Percentiles rank a stretch among this genome's conserved stretches.
Evolutionary conservation across 202 grass and related monocot genomes (phyloP).

Genomic region (Carex arenaria): DNA sequence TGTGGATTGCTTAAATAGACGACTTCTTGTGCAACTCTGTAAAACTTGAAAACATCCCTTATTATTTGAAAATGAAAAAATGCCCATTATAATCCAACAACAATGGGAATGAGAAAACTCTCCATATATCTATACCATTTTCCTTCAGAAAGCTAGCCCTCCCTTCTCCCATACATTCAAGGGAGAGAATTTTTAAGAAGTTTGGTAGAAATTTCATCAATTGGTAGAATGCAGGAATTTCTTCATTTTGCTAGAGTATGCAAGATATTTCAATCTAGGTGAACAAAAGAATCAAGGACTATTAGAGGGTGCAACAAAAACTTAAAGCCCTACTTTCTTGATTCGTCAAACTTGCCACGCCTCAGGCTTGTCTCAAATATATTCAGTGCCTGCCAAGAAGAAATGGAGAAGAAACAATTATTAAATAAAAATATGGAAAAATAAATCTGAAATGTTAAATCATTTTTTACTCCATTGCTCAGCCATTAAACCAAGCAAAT

Average conservation of each 20-base stretch:
- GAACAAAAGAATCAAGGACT: neutral
- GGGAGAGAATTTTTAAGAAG: neutral
- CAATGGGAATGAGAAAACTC: neutral
- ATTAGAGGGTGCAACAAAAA: neutral
- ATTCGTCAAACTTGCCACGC: constrained; percentile 95
- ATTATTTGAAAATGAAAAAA: neutral
- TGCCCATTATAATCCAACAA: neutral
- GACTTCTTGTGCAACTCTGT: neutral
- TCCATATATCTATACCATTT: neutral
- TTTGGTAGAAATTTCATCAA: neutral
- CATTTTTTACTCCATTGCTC: neutral
- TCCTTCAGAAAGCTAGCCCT: neutral
- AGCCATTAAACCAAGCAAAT: neutral
- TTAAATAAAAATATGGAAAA: neutral
- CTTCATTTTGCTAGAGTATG: neutral
- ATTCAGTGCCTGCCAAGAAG: constrained; percentile 58
- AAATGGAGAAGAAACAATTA: neutral
- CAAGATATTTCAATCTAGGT: constrained; percentile 2
- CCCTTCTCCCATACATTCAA: neutral
- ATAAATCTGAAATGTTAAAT: neutral
- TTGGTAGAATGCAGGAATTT: neutral
- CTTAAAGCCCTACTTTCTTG: constrained; percentile 54
- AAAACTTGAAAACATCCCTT: neutral
- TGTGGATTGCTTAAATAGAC: neutral
- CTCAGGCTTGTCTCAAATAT: constrained; percentile 92